Conservation (phyloP, 768 basidiomycete genomes). For the Lentinula detonsa region DNA sequence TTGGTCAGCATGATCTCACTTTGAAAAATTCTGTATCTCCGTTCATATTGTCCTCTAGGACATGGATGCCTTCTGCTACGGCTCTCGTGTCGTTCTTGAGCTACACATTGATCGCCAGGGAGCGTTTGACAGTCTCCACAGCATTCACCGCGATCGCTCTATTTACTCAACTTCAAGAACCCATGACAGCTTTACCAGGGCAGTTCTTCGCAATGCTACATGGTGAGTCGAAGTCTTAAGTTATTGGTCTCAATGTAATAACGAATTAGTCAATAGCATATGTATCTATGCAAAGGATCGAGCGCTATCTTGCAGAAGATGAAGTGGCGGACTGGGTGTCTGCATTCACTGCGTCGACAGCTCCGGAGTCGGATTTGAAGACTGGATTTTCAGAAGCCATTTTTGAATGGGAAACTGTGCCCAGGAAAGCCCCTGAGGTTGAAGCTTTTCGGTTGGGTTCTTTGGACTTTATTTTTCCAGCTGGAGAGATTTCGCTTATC, state of each 20-base stretch:
- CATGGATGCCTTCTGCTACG: conserved; percentile 68
- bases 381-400: conserved; percentile 50
- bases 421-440: conserved; percentile 19
- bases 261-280: conserved; percentile 35
- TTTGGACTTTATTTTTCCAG: conserved; percentile 51
- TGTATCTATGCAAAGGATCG: conserved; percentile 79
- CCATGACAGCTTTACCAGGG: conserved; percentile 58
- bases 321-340: conserved; percentile 81
- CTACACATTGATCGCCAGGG: conserved; percentile 59
- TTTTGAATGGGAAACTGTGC: conserved; percentile 50
- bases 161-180: conserved; percentile 64
- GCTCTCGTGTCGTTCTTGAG: conserved; percentile 57
- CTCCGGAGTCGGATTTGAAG: conserved; percentile 14
- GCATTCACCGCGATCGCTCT: conserved; percentile 79
- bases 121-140: conserved; percentile 68
- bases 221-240: conserved; percentile 28
- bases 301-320: conserved; percentile 62
- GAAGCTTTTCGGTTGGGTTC: conserved; percentile 51
- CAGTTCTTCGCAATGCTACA: conserved; percentile 62
- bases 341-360: conserved; percentile 37
- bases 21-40: not conserved
- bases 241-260: conserved; percentile 5
- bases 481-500: conserved; percentile 50
- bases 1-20: conserved; percentile 33
- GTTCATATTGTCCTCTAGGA: conserved; percentile 32